phyloP scores from a whole-genome alignment of 2,329 filamentous ascomycete genomes.

The Aspergillus nomiae region DNA sequence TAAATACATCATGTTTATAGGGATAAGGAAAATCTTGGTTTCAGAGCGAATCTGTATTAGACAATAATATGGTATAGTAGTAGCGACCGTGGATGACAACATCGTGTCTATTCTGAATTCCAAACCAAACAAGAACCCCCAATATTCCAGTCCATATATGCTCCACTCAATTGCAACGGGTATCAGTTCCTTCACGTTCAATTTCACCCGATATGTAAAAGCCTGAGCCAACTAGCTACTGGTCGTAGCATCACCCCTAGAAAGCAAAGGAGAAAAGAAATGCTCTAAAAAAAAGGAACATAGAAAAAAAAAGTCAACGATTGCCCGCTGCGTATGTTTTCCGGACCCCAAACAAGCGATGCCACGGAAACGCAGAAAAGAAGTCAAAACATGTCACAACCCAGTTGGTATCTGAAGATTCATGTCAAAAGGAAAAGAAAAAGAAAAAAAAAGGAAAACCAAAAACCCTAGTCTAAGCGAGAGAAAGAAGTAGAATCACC shows the following conservation, averaged over 20 bases:
- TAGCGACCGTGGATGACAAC: conserved; percentile 27
- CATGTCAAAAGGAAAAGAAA: conserved; percentile 17
- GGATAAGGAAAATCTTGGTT: neutral
- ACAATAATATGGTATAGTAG: conserved; percentile 27
- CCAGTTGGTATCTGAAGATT: conserved; percentile 27
- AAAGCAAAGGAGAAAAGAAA: conserved; percentile 6
- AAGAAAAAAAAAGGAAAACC: conserved; percentile 24
- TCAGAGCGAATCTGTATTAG: conserved; percentile 20
- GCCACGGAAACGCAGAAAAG: conserved; percentile 20
- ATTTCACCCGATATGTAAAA: conserved; percentile 5
- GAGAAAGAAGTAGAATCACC: conserved; percentile 33
- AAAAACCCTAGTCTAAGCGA: conserved; percentile 40
- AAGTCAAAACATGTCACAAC: conserved; percentile 18
- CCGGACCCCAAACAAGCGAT: conserved; percentile 9
- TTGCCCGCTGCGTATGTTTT: conserved; percentile 18
- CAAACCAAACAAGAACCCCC: conserved; percentile 2
- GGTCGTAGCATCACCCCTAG: neutral
- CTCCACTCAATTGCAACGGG: conserved; percentile 19
- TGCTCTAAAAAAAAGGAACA: conserved; percentile 4
- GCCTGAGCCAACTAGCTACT: neutral
- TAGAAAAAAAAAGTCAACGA: conserved; percentile 10
- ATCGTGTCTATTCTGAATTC: conserved; percentile 17
- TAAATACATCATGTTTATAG: neutral
- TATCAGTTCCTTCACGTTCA: conserved; percentile 15
- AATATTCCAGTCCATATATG: conserved; percentile 18